Base-by-base conservation (phyloP, 1,284 basidiomycete species). In the Puccinia hordei region DNA sequence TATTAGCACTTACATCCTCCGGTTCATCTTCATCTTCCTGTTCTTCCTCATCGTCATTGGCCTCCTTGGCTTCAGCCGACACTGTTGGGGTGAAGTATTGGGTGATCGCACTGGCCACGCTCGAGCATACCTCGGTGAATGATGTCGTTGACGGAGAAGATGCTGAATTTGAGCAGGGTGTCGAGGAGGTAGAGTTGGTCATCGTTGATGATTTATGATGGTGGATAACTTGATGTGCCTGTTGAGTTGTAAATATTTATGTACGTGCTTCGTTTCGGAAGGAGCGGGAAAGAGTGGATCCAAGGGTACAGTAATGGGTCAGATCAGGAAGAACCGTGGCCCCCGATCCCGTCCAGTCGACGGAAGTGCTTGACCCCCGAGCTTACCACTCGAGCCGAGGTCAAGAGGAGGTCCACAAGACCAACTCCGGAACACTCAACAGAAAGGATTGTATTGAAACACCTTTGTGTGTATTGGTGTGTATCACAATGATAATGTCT, bases 21-120 rank as follows among this genome's bases (percentile, higher is more conserved):
- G 77, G 77, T 13, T 80, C 77, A 5, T 73, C 77, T 24, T 78
- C 76, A 6, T 78, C 76, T 15, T 57, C 75, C 33, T 79, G 66
- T 22, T 66, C 65, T 27, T 55, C 65, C 38, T 55, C 46, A 27
- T 51, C 49, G 15, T 46, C 24, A 17, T 53, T 49, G 38, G 59
- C 24, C 17, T 51, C 22, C 15, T 59, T 51, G n/a, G 75, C 27
- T 57, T 77, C 76, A 38, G 76, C 76, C 30, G 66, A 71, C 15
- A 78, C 76, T 10, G 76, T 78, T 12, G 76, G 76, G 22, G 68
- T 30, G 33, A 78, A 57, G 66, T 71, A 57, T 15, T 71, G 63
- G 27, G 53, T 68, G 76, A 78, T 66, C 41, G 63, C 24, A 30
- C 49, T 61, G n/a, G 53, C 53, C 22, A 71, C 33, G 63, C 46